phyloP scores from a whole-genome alignment of 345 rosid genomes.

The Mallotus nudiflorus region DNA sequence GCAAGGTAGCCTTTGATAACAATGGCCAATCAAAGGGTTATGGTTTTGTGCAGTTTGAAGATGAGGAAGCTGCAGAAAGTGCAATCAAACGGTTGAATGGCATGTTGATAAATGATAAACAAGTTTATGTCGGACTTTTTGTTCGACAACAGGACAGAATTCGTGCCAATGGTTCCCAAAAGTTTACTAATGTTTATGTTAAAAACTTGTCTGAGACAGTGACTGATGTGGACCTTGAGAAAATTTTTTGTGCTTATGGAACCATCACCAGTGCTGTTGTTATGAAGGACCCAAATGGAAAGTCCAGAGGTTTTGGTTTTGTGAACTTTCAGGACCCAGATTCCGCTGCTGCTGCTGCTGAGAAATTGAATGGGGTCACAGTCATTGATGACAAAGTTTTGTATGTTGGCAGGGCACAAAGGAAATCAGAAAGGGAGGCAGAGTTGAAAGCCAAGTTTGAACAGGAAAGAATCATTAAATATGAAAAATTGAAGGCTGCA shows the following conservation, averaged over 20 bases:
- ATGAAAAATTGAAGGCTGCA: constrained; percentile 57
- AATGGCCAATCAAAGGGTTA: constrained; percentile 52
- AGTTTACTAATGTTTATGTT: constrained; percentile 61
- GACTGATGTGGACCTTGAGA: constrained; percentile 59
- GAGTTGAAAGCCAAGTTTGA: constrained; percentile 64
- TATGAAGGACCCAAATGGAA: constrained; percentile 60
- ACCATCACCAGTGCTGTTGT: constrained; percentile 59
- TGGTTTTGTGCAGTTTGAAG: constrained; percentile 76
- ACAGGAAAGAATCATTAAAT: constrained; percentile 48
- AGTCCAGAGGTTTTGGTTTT: constrained; percentile 69
- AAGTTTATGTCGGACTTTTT: constrained; percentile 60
- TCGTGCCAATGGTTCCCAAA: constrained; percentile 35
- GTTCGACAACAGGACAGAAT: constrained; percentile 50
- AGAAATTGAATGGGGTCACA: constrained; percentile 52
- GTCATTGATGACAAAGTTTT: constrained; percentile 46
- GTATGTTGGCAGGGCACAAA: constrained; percentile 78
- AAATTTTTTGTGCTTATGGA: constrained; percentile 51
- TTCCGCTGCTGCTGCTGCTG: constrained; percentile 55
- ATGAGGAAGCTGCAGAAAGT: constrained; percentile 52
- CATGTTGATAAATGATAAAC: constrained; percentile 64
- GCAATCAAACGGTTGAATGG: constrained; percentile 60
- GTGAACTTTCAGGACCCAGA: constrained; percentile 67
- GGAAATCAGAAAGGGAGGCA: constrained; percentile 63
- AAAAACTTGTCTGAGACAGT: constrained; percentile 62
- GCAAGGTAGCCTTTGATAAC: constrained; percentile 59